These are phyloP conservation scores for Termitomyces eurrhizus DNA, from an alignment of 768 basidiomycete species.

Conservation along the genomic window DNA sequence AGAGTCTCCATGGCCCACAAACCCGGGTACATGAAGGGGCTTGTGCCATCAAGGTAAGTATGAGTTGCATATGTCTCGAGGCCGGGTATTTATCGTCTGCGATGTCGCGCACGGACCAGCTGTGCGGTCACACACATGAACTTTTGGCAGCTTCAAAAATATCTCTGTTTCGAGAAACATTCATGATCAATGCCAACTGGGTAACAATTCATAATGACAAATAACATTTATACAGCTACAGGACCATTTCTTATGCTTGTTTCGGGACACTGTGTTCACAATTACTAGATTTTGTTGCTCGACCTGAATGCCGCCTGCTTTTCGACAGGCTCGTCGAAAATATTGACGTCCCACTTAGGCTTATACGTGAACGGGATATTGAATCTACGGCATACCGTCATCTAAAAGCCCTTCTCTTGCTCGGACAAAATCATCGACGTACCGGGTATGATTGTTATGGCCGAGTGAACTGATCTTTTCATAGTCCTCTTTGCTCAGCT, in stretches of 20 bases:
- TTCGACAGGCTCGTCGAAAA: too few species aligned
- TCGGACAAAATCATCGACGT: background rate
- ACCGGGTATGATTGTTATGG: slow-evolving; percentile 41
- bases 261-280: too few species aligned
- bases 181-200: background rate
- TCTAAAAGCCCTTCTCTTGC: background rate
- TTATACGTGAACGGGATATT: slow-evolving; percentile 61
- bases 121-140: background rate
- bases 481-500: slow-evolving; percentile 63
- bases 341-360: too few species aligned
- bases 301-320: too few species aligned
- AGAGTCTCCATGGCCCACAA: slow-evolving; percentile 54
- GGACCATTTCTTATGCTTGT: background rate
- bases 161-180: background rate
- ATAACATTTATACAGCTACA: slow-evolving; percentile 9
- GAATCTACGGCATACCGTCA: slow-evolving; percentile 32
- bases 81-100: background rate
- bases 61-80: slow-evolving; percentile 23
- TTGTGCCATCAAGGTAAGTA: slow-evolving; percentile 68
- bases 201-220: slow-evolving; percentile 1
- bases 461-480: slow-evolving; percentile 53
- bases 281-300: slow-evolving; percentile 22
- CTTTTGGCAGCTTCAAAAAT: too few species aligned
- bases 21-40: slow-evolving; percentile 51
- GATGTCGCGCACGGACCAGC: background rate